These are phyloP conservation scores for Mucor mucedo DNA, from an alignment of 371 early-diverging fungal genomes.

Conservation along the genomic window DNA sequence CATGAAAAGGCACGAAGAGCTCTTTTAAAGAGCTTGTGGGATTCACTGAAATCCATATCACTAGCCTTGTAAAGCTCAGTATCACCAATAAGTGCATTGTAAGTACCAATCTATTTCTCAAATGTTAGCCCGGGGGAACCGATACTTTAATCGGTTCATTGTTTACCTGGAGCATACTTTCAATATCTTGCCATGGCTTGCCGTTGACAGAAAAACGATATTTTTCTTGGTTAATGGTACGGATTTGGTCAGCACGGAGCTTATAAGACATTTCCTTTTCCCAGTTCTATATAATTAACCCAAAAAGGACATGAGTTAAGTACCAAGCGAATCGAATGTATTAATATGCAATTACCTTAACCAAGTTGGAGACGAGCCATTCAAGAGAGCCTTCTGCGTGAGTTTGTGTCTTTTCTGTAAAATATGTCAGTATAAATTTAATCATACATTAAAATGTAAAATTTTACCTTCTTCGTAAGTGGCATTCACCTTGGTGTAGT, in stretches of 20 bases:
- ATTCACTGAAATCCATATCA: constrained; percentile 53
- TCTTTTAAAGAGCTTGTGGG: constrained; percentile 57
- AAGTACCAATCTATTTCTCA: constrained; percentile 46
- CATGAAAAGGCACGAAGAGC: constrained; percentile 51
- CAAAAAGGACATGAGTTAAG: neutral
- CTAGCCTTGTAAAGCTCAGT: constrained; percentile 57
- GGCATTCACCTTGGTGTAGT: constrained; percentile 52
- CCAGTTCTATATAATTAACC: constrained; percentile 44
- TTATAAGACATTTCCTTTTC: constrained; percentile 62
- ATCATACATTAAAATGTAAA: neutral
- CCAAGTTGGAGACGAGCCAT: constrained; percentile 53
- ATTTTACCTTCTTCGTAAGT: constrained; percentile 45
- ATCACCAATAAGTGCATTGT: constrained; percentile 59
- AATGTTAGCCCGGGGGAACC: neutral
- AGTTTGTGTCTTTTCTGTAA: constrained; percentile 36
- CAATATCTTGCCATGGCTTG: constrained; percentile 37
- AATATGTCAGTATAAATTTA: neutral
- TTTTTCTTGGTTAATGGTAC: constrained; percentile 49
- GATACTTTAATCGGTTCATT: neutral
- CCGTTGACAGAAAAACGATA: constrained; percentile 57
- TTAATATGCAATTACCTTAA: constrained; percentile 38
- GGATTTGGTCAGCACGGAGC: constrained; percentile 49
- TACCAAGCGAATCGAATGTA: neutral
- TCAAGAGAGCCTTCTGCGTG: constrained; percentile 51
- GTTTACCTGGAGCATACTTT: constrained; percentile 51